Evolutionary conservation across 78 protist genomes (phyloP).

Genomic region (Chrysochromulina parva): DNA sequence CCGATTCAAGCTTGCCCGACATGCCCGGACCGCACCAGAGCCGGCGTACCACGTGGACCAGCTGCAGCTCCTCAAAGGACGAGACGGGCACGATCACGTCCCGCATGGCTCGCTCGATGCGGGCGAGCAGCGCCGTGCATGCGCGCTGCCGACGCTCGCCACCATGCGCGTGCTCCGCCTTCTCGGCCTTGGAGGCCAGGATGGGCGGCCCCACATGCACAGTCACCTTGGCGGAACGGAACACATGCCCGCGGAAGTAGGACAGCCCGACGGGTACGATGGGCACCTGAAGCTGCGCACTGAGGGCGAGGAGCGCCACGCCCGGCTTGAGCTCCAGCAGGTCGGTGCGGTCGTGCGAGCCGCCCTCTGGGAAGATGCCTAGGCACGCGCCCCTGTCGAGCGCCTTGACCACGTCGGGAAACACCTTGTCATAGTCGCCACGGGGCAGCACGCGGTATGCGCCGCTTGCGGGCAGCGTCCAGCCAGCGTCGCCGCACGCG

Average conservation of each 20-base stretch:
- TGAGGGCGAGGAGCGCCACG: constrained; percentile 36
- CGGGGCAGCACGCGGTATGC: too few species aligned
- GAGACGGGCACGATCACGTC: neutral
- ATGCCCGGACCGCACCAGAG: constrained; percentile 17
- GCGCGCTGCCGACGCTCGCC: neutral
- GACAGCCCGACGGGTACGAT: constrained; percentile 41
- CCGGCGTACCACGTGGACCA: neutral
- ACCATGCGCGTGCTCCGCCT: too few species aligned
- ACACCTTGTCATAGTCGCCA: too few species aligned
- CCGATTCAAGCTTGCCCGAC: neutral
- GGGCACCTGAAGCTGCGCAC: neutral
- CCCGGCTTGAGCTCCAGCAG: constrained; percentile 57
- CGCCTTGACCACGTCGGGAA: too few species aligned
- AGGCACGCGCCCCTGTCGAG: neutral
- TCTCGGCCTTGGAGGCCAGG: too few species aligned
- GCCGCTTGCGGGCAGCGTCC: too few species aligned
- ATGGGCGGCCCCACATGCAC: neutral
- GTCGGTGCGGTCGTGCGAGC: constrained; percentile 45
- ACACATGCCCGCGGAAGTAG: constrained; percentile 37
- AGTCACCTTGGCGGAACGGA: constrained; percentile 13
- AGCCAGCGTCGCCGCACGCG: too few species aligned
- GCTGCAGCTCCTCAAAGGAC: neutral
- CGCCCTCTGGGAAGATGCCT: constrained; percentile 63
- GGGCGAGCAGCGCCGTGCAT: neutral
- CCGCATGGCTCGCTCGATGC: neutral